Evolutionary conservation across 495 filamentous ascomycete genomes (phyloP), one percentile per base, ranked within the genome.

Genomic region (Aeminium ludgeri): DNA sequence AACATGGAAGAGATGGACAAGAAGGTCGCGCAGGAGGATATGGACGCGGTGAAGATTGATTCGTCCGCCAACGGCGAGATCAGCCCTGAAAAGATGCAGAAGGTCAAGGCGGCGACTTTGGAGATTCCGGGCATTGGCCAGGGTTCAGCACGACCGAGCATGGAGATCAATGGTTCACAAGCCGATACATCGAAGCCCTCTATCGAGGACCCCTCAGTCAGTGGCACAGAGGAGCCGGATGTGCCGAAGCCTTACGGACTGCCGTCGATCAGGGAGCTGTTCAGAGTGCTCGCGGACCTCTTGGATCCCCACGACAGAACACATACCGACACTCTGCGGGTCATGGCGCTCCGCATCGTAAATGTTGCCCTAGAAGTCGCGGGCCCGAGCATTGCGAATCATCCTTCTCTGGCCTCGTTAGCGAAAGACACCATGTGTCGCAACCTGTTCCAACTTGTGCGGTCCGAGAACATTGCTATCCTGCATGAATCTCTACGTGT

Each of bases 291-390:
- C n/a, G 86, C 96, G 20, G 84, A 92, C 56, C 73, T 99, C 11
- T 63, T 96, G 25, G 85, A 96, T 51, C 89, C 89, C 1, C 82
- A 96, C 49, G 86, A 95, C 52, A 73, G 73, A 30, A 80, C 85
- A 49, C 82, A 93, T 59, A 86, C 82, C 11, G 89, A 99, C 55
- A 76, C 83, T 7, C 92, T 95, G 79, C 72, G 86, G 49, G 83
- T 96, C 17, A 96, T 96, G 85, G 89, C 91, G 5, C 64, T 99
- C 40, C 72, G 91, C 25, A 95, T 99, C 43, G 92, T 96, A 43
- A 89, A 96, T 65, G 89, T 99, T 27, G 87, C 89, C 10, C 69
- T 99, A 30, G 89, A 99, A 56, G 86, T 96, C 43, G 86, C 89
- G 17, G 89, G 89, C 0, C 87, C 89, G 1, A 92, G 86, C 0